Evolutionary conservation across 805 yeast species (phyloP), one percentile per base, ranked within the genome.

Genomic region (Metschnikowia cerradonensis): DNA sequence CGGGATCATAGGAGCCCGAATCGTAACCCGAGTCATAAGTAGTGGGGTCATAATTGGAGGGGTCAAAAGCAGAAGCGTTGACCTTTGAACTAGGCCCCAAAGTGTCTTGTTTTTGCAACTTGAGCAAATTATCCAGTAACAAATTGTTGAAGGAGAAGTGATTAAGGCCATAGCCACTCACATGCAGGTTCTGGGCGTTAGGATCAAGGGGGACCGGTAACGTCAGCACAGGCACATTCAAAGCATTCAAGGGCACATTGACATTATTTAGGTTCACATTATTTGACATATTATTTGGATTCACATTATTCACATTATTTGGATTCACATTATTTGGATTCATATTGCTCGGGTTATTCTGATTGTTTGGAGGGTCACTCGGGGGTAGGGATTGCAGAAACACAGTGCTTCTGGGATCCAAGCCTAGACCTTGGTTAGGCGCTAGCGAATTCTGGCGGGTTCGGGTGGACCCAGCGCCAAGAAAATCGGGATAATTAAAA

Each of bases 401-500:
- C 40, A 37, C 26, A 2, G 40, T 26, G 22, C 15, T 37, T 19
- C 26, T 15, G 19, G 19, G 19, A 11, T 34, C 41, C 20, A 26
- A 17, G 31, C 34, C 47, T 7, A 44, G 33, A 8, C 22, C 39
- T 31, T 35, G 50, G 36, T 47, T 43, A 14, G 47, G 50, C 40
- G 35, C 30, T 19, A 41, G 41, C 17, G 38, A 47, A 42, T 42
- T 36, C 20, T 41, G 50, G 40, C 42, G 48, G 33, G 31, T 14
- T 13, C 41, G n/a, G 33, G 45, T 20, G 10, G 49, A 15, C 10
- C 23, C 31, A 3, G 47, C 7, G 34, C 45, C 37, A 7, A 70
- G 61, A 54, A 71, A 68, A 47, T 70, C 71, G 41, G 74, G 73
- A 58, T 69, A 68, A 45, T 67, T 64, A 53, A 69, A 62, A 56